Base-by-base conservation (phyloP, 148 eudicot genomes). In the Linanthus parryae region DNA sequence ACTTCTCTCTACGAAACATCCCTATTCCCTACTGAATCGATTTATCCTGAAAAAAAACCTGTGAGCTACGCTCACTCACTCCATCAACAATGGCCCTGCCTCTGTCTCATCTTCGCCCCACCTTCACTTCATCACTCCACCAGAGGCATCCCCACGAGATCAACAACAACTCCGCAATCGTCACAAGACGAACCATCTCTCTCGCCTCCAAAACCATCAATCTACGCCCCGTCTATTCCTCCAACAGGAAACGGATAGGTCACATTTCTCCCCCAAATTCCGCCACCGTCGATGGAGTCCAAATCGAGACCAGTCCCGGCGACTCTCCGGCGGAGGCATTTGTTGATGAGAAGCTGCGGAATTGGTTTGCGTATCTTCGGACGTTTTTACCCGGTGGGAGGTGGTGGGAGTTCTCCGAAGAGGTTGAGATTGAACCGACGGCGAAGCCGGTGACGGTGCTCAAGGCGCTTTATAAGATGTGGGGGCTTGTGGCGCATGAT, bases 371-470 rank as follows among this genome's bases (percentile, higher is more conserved):
- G 10, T 54, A 47, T 15, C 41, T 79, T 20, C 58, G 71, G 49
- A 55, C 78, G 8, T 17, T 84, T 36, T 72, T 84, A 45, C 96
- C 99, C 0, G 99, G 99, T 27, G 96, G 99, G 13, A 65, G 54
- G 1, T 92, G 96, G 96, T 92, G 99, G 99, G 75, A 54, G 60
- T 62, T 92, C 22, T 65, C 80, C 7, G 82, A 80, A 19, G 77
- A 68, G 1, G 72, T 79, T 14, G 90, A 67, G 0, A 66, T 69
- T 18, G 59, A 18, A 5, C 3, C 61, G 18, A 30, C 53, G 2
- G 88, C 99, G 5, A 84, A 92, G 44, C 96, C 99, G 35, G 99
- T 92, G 50, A 88, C 95, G 2, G 85, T 87, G 26, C 60, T 83
- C 71, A 62, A 67, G 59, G 99, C 99, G 17, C 84, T 92, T 49